Conservation (phyloP, 768 basidiomycete species). For the Coprinopsis cinerea region DNA sequence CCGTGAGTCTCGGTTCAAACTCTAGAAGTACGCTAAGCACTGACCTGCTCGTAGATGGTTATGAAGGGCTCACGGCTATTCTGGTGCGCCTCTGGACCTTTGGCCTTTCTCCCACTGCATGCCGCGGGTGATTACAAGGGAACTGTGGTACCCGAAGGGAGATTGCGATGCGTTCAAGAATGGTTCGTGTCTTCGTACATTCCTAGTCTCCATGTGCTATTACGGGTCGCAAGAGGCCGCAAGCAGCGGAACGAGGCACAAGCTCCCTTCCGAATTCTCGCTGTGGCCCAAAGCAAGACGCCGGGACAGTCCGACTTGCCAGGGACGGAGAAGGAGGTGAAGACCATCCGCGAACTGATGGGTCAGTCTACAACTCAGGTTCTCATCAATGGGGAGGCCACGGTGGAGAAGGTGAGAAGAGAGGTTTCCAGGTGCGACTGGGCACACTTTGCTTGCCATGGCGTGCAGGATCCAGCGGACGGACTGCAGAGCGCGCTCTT, state of each 20-base stretch:
- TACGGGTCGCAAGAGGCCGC: not conserved
- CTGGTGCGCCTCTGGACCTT: slow-evolving; percentile 9
- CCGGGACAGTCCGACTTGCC: slow-evolving; percentile 4
- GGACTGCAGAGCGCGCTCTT: slow-evolving; percentile 8
- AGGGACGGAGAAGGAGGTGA: slow-evolving; percentile 5
- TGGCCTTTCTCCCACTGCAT: slow-evolving; percentile 8
- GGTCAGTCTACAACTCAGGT: not conserved
- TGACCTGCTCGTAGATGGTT: not conserved
- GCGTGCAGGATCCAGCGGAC: slow-evolving; percentile 3
- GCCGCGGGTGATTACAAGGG: slow-evolving; percentile 5
- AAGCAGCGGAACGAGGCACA: not conserved
- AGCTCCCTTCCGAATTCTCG: not conserved
- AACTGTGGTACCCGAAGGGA: not conserved
- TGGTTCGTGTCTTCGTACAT: slow-evolving; percentile 8
- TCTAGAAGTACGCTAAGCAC: not conserved
- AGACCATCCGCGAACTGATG: not conserved
- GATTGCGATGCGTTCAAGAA: not conserved
- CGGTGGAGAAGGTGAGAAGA: slow-evolving; percentile 7
- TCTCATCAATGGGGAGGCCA: slow-evolving; percentile 1
- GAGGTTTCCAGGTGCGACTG: slow-evolving; percentile 10
- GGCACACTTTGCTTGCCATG: slow-evolving; percentile 12
- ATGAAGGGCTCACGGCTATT: not conserved
- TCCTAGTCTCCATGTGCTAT: not conserved
- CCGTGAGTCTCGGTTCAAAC: not conserved
- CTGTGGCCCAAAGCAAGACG: not conserved